These are phyloP conservation scores for Pulchroboletus neoregius DNA, from an alignment of 1,284 basidiomycete genomes.

Conservation along the genomic window DNA sequence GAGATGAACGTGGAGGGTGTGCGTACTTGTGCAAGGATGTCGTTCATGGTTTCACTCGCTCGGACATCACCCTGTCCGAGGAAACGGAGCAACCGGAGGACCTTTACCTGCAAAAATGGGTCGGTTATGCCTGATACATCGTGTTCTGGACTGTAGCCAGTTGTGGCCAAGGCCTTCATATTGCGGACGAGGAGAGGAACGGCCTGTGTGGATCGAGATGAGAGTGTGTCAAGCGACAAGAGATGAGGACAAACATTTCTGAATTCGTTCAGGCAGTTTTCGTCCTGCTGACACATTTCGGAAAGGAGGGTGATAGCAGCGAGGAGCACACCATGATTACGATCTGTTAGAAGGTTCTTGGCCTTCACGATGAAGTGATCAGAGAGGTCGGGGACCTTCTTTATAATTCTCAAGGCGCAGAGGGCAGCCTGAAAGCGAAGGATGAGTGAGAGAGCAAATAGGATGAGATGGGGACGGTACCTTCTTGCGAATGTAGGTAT, in stretches of 20 bases:
- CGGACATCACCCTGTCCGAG: slow-evolving; percentile 83
- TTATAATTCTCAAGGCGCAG: slow-evolving; percentile 94
- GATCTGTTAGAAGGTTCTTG: slow-evolving; percentile 89
- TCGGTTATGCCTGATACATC: slow-evolving; percentile 99
- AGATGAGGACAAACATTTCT: slow-evolving; percentile 60
- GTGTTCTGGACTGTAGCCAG: slow-evolving; percentile 98
- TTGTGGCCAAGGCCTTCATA: slow-evolving; percentile 92
- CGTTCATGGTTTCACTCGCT: slow-evolving; percentile 97
- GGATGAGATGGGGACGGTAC: slow-evolving; percentile 39
- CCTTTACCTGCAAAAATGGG: slow-evolving; percentile 97
- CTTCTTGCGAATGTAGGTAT: slow-evolving; percentile 99
- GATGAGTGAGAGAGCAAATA: slow-evolving; percentile 7
- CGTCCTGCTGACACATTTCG: slow-evolving; percentile 88
- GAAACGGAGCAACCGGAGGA: slow-evolving; percentile 88
- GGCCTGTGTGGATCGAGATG: slow-evolving; percentile 48
- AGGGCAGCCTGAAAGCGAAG: slow-evolving; percentile 71
- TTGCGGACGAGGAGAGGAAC: slow-evolving; percentile 94
- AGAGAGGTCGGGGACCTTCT: slow-evolving; percentile 94
- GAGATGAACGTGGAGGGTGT: not conserved
- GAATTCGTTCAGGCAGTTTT: slow-evolving; percentile 77
- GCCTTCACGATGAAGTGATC: slow-evolving; percentile 91
- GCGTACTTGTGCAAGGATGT: slow-evolving; percentile 89
- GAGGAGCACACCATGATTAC: slow-evolving; percentile 95
- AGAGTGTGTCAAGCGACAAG: not conserved
- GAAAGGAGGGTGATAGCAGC: slow-evolving; percentile 93